Conservation (phyloP, 2,329 filamentous ascomycete genomes). For the Fusarium compactum region DNA sequence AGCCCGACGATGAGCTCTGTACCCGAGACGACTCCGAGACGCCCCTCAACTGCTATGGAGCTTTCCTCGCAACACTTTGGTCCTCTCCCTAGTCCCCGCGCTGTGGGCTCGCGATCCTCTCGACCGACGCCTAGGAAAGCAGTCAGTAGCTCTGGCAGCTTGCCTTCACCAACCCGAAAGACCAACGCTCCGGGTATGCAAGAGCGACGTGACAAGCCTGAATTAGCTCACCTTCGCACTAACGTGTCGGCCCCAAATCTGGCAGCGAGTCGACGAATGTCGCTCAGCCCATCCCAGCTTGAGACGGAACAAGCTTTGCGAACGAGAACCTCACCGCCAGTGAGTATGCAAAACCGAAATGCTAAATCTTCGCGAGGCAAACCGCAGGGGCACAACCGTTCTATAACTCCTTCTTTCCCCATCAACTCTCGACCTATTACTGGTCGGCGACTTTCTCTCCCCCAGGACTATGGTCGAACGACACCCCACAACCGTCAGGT, state of each 20-base stretch:
- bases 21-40: constrained; percentile 6
- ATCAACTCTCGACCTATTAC: constrained; percentile 11
- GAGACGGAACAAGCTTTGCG: constrained; percentile 43
- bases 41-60: constrained; percentile 27
- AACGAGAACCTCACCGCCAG: constrained; percentile 55
- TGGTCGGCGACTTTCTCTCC: constrained; percentile 35
- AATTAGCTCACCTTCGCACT: constrained; percentile 33
- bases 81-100: neutral
- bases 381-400: constrained; percentile 20
- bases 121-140: constrained; percentile 10
- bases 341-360: constrained; percentile 59
- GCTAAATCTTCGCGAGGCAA: constrained; percentile 42
- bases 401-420: constrained; percentile 33
- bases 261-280: constrained; percentile 29
- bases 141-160: constrained; percentile 10
- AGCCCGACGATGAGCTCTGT: constrained; percentile 15
- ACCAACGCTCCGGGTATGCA: neutral
- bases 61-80: neutral
- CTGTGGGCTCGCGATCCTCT: constrained; percentile 2
- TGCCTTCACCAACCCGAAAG: constrained; percentile 15
- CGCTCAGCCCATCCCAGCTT: constrained; percentile 15
- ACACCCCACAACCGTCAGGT: constrained; percentile 33
- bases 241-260: constrained; percentile 47
- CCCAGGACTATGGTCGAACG: constrained; percentile 36
- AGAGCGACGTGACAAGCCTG: constrained; percentile 26